phyloP scores from a whole-genome alignment of 2,329 filamentous ascomycete genomes.

The Rutstroemia sydowiana region DNA sequence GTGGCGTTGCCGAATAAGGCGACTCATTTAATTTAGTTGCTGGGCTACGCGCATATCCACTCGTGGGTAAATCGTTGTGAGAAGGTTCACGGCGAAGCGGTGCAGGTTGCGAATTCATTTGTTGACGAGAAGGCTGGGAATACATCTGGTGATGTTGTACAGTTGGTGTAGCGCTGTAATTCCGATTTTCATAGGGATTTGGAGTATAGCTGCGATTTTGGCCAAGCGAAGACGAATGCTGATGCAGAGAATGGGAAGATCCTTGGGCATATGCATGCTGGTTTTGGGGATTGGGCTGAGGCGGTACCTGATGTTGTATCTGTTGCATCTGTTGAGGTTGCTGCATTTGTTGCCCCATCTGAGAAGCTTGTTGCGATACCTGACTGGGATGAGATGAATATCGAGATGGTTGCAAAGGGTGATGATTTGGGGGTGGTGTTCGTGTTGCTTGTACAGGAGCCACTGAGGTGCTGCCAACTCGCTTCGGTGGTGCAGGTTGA shows the following conservation, averaged over 20 bases:
- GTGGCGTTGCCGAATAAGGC: slow-evolving; percentile 28
- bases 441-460: slow-evolving; percentile 19
- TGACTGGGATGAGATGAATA: slow-evolving; percentile 32
- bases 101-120: slow-evolving; percentile 22
- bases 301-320: slow-evolving; percentile 7
- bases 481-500: slow-evolving; percentile 16
- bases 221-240: slow-evolving; percentile 37
- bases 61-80: slow-evolving; percentile 22
- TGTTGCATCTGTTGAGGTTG: slow-evolving; percentile 6
- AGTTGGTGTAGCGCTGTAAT: slow-evolving; percentile 35
- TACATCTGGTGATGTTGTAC: slow-evolving; percentile 31
- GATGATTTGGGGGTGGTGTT: slow-evolving; percentile 25
- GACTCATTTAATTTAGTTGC: slow-evolving; percentile 27
- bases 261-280: slow-evolving; percentile 41
- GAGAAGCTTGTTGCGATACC: background rate
- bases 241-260: slow-evolving; percentile 38
- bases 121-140: slow-evolving; percentile 24
- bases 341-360: slow-evolving; percentile 9
- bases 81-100: slow-evolving; percentile 26
- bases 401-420: slow-evolving; percentile 28
- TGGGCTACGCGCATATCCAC: slow-evolving; percentile 23
- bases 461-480: slow-evolving; percentile 21
- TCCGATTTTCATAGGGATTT: slow-evolving; percentile 24
- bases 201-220: slow-evolving; percentile 27
- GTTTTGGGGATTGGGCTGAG: slow-evolving; percentile 29